phyloP scores from a whole-genome alignment of 306 rosid species.

The Corylus avellana region DNA sequence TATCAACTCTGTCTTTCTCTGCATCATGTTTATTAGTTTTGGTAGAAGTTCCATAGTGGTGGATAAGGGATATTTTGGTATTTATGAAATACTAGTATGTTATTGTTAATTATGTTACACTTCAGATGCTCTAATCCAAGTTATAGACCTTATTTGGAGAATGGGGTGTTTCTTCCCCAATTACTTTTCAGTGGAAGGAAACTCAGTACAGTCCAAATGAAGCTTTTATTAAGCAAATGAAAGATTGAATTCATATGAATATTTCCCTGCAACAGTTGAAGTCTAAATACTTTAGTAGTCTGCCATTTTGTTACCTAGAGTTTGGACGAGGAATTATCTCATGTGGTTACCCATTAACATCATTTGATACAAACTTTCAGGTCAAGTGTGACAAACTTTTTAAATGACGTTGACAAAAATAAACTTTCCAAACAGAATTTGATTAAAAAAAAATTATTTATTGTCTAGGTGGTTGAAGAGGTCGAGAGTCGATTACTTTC shows the following conservation, averaged over 20 bases:
- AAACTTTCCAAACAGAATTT: not conserved
- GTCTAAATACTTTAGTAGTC: not conserved
- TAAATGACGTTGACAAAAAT: not conserved
- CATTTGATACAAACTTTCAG: not conserved
- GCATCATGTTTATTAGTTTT: not conserved
- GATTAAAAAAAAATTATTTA: not conserved
- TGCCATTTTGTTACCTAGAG: not conserved
- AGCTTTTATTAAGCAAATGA: not conserved
- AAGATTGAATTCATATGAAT: not conserved
- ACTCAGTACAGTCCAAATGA: not conserved
- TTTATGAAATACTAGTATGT: conserved; percentile 1
- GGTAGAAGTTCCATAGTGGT: not conserved
- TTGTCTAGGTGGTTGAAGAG: not conserved
- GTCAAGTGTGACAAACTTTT: too few relatives aligned
- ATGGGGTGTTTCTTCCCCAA: not conserved
- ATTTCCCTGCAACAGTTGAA: not conserved
- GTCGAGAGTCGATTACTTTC: not conserved
- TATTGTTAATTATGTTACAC: not conserved
- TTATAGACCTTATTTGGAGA: not conserved
- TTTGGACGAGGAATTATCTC: not conserved
- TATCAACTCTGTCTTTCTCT: conserved; percentile 10
- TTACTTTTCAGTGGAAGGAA: not conserved
- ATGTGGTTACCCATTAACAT: not conserved
- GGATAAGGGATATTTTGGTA: not conserved
- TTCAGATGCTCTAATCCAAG: conserved; percentile 2